Evolutionary conservation across 495 filamentous ascomycete species (phyloP).

Genomic region (Aspergillus affinis): DNA sequence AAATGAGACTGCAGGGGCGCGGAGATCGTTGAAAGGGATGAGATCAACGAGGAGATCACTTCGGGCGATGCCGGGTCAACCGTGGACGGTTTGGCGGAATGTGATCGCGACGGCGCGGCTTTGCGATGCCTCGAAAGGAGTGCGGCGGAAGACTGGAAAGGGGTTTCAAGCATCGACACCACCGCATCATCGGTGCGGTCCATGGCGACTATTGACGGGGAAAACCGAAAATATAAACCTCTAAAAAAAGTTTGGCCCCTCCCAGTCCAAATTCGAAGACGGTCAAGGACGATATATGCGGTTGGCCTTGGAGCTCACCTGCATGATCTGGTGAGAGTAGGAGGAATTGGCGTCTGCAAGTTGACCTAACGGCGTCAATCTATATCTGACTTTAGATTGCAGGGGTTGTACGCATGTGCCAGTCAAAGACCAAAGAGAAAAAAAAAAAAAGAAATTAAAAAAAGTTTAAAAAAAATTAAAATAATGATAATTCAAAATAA

Average conservation of each 20-base stretch:
- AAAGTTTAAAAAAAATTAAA: not conserved
- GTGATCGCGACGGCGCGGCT: slow-evolving; percentile 37
- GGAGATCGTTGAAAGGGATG: slow-evolving; percentile 85
- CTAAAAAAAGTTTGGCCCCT: slow-evolving; percentile 14
- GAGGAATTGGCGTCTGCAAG: slow-evolving; percentile 18
- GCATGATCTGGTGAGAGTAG: slow-evolving; percentile 27
- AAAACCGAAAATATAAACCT: slow-evolving; percentile 1
- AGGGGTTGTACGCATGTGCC: slow-evolving; percentile 15
- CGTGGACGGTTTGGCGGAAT: slow-evolving; percentile 26
- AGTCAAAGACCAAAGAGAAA: slow-evolving; percentile 7
- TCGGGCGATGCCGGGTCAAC: slow-evolving; percentile 74
- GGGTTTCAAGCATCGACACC: slow-evolving; percentile 27
- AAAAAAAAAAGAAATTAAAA: slow-evolving; percentile 3
- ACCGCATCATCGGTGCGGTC: slow-evolving; percentile 30
- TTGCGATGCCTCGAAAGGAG: slow-evolving; percentile 38
- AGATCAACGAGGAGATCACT: slow-evolving; percentile 91
- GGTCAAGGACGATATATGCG: slow-evolving; percentile 27
- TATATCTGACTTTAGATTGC: slow-evolving; percentile 18
- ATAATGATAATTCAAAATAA: not conserved
- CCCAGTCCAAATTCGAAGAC: slow-evolving; percentile 13
- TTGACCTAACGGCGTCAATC: slow-evolving; percentile 23
- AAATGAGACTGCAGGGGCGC: slow-evolving; percentile 71
- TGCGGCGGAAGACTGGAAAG: slow-evolving; percentile 31
- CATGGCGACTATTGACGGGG: slow-evolving; percentile 36
- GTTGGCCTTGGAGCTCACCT: slow-evolving; percentile 19